A percentile compares a stretch with the other conserved stretches of the same genome.
Conservation (phyloP, 441 rosid species). For the Croton setiger region DNA sequence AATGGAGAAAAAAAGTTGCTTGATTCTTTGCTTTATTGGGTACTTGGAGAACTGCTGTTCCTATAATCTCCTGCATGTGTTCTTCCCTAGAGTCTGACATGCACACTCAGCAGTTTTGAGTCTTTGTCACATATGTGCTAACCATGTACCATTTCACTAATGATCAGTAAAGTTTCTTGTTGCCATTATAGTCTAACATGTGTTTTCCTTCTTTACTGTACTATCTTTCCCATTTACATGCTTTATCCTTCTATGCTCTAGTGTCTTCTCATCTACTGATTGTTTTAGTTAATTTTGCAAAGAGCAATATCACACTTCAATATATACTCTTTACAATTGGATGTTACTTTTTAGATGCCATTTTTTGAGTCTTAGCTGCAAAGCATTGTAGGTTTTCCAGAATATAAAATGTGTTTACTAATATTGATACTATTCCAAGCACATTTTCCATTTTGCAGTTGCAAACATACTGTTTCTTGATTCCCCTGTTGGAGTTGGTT, state of each 20-base stretch:
- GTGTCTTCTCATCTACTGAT: neutral
- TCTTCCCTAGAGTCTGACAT: too few species aligned
- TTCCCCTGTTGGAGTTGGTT: slow-evolving; percentile 94
- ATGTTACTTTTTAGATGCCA: neutral
- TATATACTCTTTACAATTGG: neutral
- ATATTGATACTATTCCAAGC: slow-evolving; percentile 4
- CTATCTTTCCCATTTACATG: too few species aligned
- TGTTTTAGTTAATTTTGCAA: neutral
- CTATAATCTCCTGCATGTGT: too few species aligned
- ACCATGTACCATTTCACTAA: too few species aligned
- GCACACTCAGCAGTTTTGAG: neutral
- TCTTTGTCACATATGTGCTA: neutral
- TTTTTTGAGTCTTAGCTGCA: neutral
- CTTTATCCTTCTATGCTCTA: neutral
- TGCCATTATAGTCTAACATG: too few species aligned
- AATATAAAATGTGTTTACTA: neutral
- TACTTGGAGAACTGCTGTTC: too few species aligned
- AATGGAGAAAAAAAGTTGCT: neutral
- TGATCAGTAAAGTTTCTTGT: too few species aligned
- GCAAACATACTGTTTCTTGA: slow-evolving; percentile 84
- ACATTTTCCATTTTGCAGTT: slow-evolving; percentile 40
- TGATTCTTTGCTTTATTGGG: too few species aligned
- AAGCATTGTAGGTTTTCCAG: neutral
- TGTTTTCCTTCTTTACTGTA: neutral
- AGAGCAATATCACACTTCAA: neutral